Base-by-base conservation (phyloP, 2,329 filamentous ascomycete genomes). In the Xylariaceae sp. region DNA sequence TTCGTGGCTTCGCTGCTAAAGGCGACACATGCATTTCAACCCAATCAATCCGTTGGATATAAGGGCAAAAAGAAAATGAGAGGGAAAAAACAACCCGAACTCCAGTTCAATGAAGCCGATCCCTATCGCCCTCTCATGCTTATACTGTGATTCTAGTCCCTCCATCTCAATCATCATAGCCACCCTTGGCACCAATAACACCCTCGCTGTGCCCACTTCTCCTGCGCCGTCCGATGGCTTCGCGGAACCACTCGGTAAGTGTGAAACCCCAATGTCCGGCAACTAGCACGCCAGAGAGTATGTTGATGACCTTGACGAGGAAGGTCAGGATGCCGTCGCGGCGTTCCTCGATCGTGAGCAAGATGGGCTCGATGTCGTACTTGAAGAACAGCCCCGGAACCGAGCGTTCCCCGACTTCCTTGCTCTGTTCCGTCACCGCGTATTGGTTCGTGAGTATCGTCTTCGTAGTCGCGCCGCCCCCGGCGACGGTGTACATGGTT, bases 301-400 rank as follows among this genome's bases (percentile, higher is more conserved):
- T 88, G 73, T 99, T 99, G 61, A 97, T 87, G 44, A 97, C 75
- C 69, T 93, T 86, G 61, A 97, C 81, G 37, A 92, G 57, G 64
- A 99, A 84, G 20, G 82, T 79, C 60, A 96, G 74, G 53, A 96
- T 78, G 36, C 89, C 81, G 52, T 87, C 86, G 67, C 92, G 85
- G 67, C 86, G 85, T 76, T 97, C 93, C 57, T 88, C 87, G 35
- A 99, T 87, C 23, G 88, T 87, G 47, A 99, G 79, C 71, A 94
- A 77, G 65, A 99, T 92, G 1, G 94, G 94, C 78, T 99, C 94
- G 64, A 99, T 97, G 71, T 97, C 93, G 75, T 96, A 99, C 77
- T 97, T 99, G 82, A 99, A 90, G 71, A 97, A 99, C 58, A 99
- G 85, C 26, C 94, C 94, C 0, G 94, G 94, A 1, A 97, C 83